Evolutionary conservation across 2,329 filamentous ascomycete species (phyloP).

Genomic region (Hypoxylon sp.): DNA sequence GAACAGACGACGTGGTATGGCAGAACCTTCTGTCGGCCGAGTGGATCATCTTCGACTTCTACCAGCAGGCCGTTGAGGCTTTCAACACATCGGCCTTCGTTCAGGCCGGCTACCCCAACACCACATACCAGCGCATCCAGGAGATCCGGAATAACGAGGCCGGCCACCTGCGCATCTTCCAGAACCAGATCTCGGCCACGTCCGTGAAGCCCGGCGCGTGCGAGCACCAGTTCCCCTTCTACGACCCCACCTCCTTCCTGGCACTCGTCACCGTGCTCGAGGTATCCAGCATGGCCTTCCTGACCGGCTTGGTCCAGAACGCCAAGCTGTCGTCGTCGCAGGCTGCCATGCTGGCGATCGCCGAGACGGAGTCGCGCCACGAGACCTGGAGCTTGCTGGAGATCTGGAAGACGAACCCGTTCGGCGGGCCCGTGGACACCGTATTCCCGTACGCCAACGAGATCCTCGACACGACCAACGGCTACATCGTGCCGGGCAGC

Average conservation of each 20-base stretch:
- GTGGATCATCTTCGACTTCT: slow-evolving; percentile 60
- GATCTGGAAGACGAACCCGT: slow-evolving; percentile 55
- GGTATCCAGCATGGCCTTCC: slow-evolving; percentile 55
- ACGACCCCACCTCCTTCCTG: slow-evolving; percentile 40
- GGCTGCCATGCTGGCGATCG: slow-evolving; percentile 54
- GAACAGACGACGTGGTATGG: slow-evolving; percentile 56
- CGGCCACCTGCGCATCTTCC: slow-evolving; percentile 59
- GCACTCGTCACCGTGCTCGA: slow-evolving; percentile 53
- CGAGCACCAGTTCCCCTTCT: slow-evolving; percentile 41
- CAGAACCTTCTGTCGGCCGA: slow-evolving; percentile 59
- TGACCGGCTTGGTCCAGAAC: slow-evolving; percentile 53
- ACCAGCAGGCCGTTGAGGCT: slow-evolving; percentile 55
- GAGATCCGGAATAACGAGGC: slow-evolving; percentile 61
- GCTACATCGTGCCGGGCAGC: slow-evolving; percentile 42
- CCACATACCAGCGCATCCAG: slow-evolving; percentile 48
- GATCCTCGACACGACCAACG: slow-evolving; percentile 54
- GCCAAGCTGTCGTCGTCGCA: slow-evolving; percentile 51
- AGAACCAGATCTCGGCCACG: slow-evolving; percentile 56
- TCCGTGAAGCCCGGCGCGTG: slow-evolving; percentile 55
- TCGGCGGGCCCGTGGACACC: slow-evolving; percentile 56
- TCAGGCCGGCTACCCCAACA: slow-evolving; percentile 50
- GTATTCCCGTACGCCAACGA: slow-evolving; percentile 57
- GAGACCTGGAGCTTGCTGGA: slow-evolving; percentile 57
- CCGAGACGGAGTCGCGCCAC: slow-evolving; percentile 55
- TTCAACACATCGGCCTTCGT: slow-evolving; percentile 54